A percentile compares a stretch with the other conserved stretches of the same genome.
Conservation (phyloP, 2,329 filamentous ascomycete genomes). For the Aspergillus ibericus region DNA sequence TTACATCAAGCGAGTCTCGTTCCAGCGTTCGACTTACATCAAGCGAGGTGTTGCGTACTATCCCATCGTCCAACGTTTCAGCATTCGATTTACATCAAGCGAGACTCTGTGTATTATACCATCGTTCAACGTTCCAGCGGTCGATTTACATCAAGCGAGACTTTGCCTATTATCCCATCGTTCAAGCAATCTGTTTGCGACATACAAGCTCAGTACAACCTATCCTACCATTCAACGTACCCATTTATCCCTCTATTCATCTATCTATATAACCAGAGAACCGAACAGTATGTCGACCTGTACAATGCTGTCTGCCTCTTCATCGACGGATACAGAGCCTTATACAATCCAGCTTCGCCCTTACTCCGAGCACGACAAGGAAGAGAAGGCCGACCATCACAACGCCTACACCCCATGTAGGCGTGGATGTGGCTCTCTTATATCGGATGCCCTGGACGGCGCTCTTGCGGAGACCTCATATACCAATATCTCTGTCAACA, state of each 20-base stretch:
- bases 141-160: neutral
- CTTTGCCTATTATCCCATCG: neutral
- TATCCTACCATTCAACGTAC: neutral
- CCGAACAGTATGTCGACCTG: neutral
- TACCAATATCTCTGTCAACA: neutral
- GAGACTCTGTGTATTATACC: neutral
- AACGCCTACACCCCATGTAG: neutral
- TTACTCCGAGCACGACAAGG: neutral
- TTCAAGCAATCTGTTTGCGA: too few species aligned
- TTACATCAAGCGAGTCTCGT: neutral
- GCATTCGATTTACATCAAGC: neutral
- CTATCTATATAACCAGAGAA: neutral
- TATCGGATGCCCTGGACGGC: neutral
- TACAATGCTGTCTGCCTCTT: neutral
- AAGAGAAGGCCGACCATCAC: neutral
- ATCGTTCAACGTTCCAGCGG: neutral
- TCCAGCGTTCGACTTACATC: neutral
- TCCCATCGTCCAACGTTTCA: neutral
- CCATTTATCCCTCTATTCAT: neutral
- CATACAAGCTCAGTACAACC: neutral
- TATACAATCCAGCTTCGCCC: neutral
- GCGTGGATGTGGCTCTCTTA: neutral
- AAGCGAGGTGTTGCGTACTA: neutral
- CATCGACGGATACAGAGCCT: neutral
- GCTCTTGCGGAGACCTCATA: neutral